A percentile compares a stretch with the other conserved stretches of the same genome.
Evolutionary conservation across 78 protist species (phyloP).

Genomic region (Speleostelium caveatum): DNA sequence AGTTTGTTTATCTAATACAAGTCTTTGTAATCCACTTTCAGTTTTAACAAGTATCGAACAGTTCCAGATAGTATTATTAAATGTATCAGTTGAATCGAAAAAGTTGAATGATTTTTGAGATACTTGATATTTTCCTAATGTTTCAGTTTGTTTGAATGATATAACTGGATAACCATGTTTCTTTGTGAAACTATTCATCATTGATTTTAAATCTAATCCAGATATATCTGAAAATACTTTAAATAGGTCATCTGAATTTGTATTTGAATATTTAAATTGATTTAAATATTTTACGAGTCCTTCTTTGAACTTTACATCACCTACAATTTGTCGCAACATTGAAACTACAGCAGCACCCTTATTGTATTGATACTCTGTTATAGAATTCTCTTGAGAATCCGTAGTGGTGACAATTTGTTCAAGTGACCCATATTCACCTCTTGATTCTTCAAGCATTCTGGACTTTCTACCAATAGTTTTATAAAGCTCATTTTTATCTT

Average conservation of each 20-base stretch:
- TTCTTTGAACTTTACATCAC: slow-evolving; percentile 76
- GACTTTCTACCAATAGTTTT: slow-evolving; percentile 41
- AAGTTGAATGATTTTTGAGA: slow-evolving; percentile 55
- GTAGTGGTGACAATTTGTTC: slow-evolving; percentile 86
- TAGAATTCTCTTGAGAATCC: slow-evolving; percentile 94
- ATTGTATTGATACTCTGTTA: slow-evolving; percentile 88
- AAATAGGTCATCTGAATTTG: slow-evolving; percentile 93
- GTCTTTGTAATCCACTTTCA: too few species aligned
- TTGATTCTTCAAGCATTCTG: slow-evolving; percentile 85
- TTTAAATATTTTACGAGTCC: slow-evolving; percentile 88
- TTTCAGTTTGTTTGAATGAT: slow-evolving; percentile 25
- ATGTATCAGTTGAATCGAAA: too few species aligned
- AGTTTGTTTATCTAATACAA: too few species aligned
- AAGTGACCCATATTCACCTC: slow-evolving; percentile 88
- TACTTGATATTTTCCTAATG: slow-evolving; percentile 21
- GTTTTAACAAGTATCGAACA: too few species aligned
- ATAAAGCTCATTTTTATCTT: slow-evolving; percentile 74
- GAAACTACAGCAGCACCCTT: slow-evolving; percentile 89
- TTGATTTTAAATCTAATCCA: slow-evolving; percentile 59
- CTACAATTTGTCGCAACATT: slow-evolving; percentile 85
- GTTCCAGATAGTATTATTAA: too few species aligned
- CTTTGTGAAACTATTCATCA: slow-evolving; percentile 89
- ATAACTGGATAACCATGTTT: slow-evolving; percentile 93
- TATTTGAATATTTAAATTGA: slow-evolving; percentile 72
- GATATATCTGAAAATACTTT: slow-evolving; percentile 58